A percentile compares a stretch with the other conserved stretches of the same genome.
Conservation (phyloP, 2,329 filamentous ascomycete genomes). For the Clathrospora elynae region DNA sequence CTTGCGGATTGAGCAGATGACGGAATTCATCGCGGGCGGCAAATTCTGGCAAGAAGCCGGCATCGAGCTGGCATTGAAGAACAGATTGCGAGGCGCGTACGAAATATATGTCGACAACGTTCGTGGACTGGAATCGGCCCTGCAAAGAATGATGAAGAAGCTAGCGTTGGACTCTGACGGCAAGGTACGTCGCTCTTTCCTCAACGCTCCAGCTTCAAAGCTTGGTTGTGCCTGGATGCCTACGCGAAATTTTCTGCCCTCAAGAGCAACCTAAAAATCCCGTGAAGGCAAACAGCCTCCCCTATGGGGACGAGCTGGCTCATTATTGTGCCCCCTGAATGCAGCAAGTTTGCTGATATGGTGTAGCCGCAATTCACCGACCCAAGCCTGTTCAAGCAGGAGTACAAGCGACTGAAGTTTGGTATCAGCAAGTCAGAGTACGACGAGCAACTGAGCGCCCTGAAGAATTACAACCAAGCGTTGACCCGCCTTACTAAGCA, state of each 20-base stretch:
- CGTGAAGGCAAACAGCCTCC: slow-evolving; percentile 6
- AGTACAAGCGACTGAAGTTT: slow-evolving; percentile 34
- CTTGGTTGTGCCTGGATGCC: too few relatives aligned
- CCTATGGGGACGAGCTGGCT: too few relatives aligned
- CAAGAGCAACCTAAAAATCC: too few relatives aligned
- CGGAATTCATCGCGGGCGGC: slow-evolving; percentile 26
- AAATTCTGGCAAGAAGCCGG: too few relatives aligned
- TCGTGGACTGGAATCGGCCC: slow-evolving; percentile 17
- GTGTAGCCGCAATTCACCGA: slow-evolving; percentile 28
- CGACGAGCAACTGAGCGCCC: slow-evolving; percentile 22
- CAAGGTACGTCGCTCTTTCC: slow-evolving; percentile 22
- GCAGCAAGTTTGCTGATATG: too few relatives aligned
- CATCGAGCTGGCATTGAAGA: too few relatives aligned
- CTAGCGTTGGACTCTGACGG: slow-evolving; percentile 23
- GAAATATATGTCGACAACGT: slow-evolving; percentile 22
- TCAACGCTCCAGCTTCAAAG: neutral
- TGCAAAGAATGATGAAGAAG: slow-evolving; percentile 25
- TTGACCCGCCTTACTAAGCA: slow-evolving; percentile 32
- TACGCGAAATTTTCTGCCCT: too few relatives aligned
- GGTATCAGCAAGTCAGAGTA: slow-evolving; percentile 33
- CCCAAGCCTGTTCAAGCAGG: slow-evolving; percentile 31
- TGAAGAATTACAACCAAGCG: slow-evolving; percentile 28
- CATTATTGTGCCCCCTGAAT: too few relatives aligned
- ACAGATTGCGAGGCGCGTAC: slow-evolving; percentile 12
- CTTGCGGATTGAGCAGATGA: slow-evolving; percentile 25